These are phyloP conservation scores for Funneliformis caledonium DNA, from an alignment of 371 early-diverging fungal species.

Conservation along the genomic window DNA sequence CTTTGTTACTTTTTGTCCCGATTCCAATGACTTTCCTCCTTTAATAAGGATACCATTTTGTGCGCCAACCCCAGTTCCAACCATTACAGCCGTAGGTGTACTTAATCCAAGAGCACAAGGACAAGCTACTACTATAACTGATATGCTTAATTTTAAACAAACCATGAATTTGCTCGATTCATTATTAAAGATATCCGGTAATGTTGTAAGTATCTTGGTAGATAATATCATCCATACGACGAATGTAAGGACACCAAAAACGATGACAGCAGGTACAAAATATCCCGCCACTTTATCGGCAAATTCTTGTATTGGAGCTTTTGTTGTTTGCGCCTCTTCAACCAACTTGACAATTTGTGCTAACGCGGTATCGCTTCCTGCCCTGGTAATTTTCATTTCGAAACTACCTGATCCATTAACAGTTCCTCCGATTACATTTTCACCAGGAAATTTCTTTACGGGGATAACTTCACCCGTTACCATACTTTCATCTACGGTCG, in stretches of 20 bases:
- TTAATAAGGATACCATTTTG: conserved; percentile 91
- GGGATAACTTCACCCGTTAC: conserved; percentile 86
- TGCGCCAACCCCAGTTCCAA: conserved; percentile 96
- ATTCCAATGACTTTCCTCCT: conserved; percentile 82
- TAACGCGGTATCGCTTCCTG: conserved; percentile 72
- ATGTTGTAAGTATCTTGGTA: conserved; percentile 47
- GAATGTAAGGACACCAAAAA: conserved; percentile 75
- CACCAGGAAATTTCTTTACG: conserved; percentile 60
- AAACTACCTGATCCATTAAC: conserved; percentile 85
- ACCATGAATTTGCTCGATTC: conserved; percentile 73
- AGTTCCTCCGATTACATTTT: conserved; percentile 62
- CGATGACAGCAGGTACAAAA: conserved; percentile 75
- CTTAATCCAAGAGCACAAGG: conserved; percentile 81
- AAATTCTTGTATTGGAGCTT: conserved; percentile 67
- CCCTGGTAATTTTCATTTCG: conserved; percentile 70
- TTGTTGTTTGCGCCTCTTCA: conserved; percentile 77
- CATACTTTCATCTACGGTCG: conserved; percentile 86
- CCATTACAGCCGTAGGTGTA: conserved; percentile 98
- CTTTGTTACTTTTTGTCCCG: conserved; percentile 89
- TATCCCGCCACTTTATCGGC: conserved; percentile 68
- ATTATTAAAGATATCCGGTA: conserved; percentile 61
- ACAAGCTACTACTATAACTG: conserved; percentile 47
- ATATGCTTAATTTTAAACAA: conserved; percentile 81
- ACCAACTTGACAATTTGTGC: conserved; percentile 70
- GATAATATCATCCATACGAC: conserved; percentile 78